Evolutionary conservation across 2,329 filamentous ascomycete species (phyloP).

Genomic region (Ceratocystis papillata): DNA sequence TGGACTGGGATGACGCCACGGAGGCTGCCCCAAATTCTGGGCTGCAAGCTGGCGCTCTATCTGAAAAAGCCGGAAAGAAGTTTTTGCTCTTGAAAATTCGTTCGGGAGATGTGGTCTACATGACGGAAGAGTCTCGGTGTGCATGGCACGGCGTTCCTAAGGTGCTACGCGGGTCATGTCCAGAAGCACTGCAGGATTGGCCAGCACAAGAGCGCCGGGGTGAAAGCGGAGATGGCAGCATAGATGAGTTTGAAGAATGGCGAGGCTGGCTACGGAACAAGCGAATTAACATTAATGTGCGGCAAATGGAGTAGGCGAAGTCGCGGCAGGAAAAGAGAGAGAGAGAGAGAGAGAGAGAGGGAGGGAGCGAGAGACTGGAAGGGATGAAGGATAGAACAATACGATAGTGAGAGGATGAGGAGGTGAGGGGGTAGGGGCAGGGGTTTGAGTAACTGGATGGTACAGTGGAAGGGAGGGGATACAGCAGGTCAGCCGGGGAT

Average conservation of each 20-base stretch:
- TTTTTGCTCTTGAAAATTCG: constrained; percentile 56
- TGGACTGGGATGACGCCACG: constrained; percentile 25
- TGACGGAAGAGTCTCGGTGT: constrained; percentile 70
- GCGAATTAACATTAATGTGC: constrained; percentile 81
- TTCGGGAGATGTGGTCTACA: constrained; percentile 83
- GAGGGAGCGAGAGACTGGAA: background rate
- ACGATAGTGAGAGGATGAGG: constrained; percentile 32
- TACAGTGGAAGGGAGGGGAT: background rate
- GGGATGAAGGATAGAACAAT: background rate
- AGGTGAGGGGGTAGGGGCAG: background rate
- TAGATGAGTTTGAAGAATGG: constrained; percentile 55
- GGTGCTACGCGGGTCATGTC: constrained; percentile 69
- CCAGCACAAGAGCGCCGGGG: constrained; percentile 39
- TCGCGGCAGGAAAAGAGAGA: too few relatives aligned
- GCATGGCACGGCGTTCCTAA: constrained; percentile 95
- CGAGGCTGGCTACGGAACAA: constrained; percentile 80
- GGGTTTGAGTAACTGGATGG: background rate
- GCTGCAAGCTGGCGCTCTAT: too few relatives aligned
- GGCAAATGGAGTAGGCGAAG: constrained; percentile 63
- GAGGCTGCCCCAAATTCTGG: constrained; percentile 21
- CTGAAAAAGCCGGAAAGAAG: constrained; percentile 32
- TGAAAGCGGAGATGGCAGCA: constrained; percentile 23
- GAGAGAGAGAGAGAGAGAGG: background rate
- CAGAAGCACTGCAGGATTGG: constrained; percentile 63
- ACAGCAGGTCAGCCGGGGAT: background rate